A percentile compares a stretch with the other conserved stretches of the same genome.
These are phyloP conservation scores for Penicillium robsamsonii DNA, from an alignment of 495 filamentous ascomycete genomes.

Conservation along the genomic window DNA sequence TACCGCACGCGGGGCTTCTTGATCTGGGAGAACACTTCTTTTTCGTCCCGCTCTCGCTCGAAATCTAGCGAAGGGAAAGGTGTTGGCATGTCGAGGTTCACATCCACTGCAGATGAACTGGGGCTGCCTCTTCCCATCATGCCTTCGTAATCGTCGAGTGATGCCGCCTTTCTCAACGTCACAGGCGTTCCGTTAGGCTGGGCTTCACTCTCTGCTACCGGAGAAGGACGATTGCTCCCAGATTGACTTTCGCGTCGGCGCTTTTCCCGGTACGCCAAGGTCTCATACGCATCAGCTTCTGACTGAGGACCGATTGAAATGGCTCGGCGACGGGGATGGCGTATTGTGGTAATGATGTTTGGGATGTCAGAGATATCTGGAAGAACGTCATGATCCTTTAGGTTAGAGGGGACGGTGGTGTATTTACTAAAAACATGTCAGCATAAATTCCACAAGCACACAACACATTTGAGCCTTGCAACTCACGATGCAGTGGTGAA, in stretches of 20 bases:
- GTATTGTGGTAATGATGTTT: conserved; percentile 70
- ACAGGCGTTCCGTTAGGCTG: conserved; percentile 19
- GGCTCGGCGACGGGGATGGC: conserved; percentile 74
- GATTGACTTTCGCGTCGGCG: conserved; percentile 71
- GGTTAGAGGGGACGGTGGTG: conserved; percentile 71
- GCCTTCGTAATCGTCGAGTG: conserved; percentile 61
- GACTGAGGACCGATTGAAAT: conserved; percentile 93
- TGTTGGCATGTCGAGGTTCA: conserved; percentile 16
- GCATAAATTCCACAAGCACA: neutral
- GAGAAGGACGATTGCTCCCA: conserved; percentile 27
- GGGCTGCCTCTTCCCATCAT: conserved; percentile 64
- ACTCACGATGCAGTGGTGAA: conserved; percentile 81
- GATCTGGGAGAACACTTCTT: conserved; percentile 80
- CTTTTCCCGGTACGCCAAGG: conserved; percentile 86
- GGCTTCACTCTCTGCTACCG: conserved; percentile 21
- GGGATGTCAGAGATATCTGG: conserved; percentile 83
- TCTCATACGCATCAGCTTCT: conserved; percentile 93
- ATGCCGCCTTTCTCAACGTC: conserved; percentile 35
- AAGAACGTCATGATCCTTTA: conserved; percentile 82
- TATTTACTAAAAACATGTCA: conserved; percentile 59
- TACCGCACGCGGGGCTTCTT: conserved; percentile 88
- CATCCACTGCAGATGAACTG: conserved; percentile 27
- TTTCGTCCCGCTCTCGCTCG: conserved; percentile 56
- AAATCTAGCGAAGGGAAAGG: conserved; percentile 35
- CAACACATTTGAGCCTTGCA: conserved; percentile 29